Conservation (phyloP, 1,139 yeast genomes). For the Scheffersomyces quercinus region DNA sequence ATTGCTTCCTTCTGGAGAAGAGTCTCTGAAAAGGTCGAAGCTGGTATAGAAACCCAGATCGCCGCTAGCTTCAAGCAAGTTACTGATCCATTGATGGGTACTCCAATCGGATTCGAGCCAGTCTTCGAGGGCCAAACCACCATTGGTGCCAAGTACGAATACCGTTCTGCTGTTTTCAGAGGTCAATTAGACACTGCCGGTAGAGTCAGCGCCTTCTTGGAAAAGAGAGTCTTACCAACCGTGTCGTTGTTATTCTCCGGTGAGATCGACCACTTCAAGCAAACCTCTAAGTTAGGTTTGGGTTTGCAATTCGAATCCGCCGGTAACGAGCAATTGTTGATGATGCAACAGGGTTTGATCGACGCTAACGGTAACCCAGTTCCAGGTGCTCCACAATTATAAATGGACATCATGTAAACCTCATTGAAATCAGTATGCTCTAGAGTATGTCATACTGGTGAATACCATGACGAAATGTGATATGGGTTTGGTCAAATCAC, state of each 20-base stretch:
- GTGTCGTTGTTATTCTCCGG: constrained; percentile 84
- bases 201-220: constrained; percentile 87
- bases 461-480: no score
- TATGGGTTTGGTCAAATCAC: no score
- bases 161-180: constrained; percentile 93
- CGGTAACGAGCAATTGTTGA: constrained; percentile 82
- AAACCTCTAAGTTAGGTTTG: constrained; percentile 82
- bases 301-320: constrained; percentile 95
- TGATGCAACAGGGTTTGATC: constrained; percentile 74
- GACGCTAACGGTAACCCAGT: constrained; percentile 85
- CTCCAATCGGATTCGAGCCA: constrained; percentile 79
- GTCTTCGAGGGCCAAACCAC: constrained; percentile 90
- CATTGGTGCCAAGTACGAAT: constrained; percentile 96
- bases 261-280: constrained; percentile 88
- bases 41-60: constrained; percentile 91
- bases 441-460: no score
- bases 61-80: constrained; percentile 78
- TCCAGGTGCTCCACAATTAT: constrained; percentile 64
- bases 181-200: constrained; percentile 93
- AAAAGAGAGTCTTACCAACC: constrained; percentile 91
- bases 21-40: constrained; percentile 90
- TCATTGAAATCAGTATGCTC: no score
- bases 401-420: constrained; percentile 7
- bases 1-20: constrained; percentile 93
- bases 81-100: constrained; percentile 78